A percentile compares a stretch with the other conserved stretches of the same genome.
Conservation (phyloP, 2,329 filamentous ascomycete genomes). For the Parastagonospora avenae region DNA sequence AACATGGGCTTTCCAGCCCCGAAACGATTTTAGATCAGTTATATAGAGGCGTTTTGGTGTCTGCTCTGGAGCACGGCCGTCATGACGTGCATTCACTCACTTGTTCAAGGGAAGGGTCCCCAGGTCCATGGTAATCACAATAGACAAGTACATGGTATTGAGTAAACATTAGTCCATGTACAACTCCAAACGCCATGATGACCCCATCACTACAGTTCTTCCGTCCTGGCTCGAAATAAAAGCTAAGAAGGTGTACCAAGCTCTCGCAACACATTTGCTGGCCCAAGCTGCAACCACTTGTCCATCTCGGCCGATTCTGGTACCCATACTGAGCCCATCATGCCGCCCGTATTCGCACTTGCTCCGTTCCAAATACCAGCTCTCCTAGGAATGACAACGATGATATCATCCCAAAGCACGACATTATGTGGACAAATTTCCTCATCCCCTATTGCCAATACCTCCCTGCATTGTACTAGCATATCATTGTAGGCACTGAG, state of each 20-base stretch:
- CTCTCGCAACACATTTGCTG: slow-evolving; percentile 42
- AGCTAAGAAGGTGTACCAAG: slow-evolving; percentile 33
- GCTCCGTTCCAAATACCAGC: slow-evolving; percentile 41
- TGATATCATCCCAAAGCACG: slow-evolving; percentile 50
- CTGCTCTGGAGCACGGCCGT: neutral
- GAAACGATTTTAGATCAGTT: neutral
- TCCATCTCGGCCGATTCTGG: slow-evolving; percentile 41
- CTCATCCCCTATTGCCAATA: slow-evolving; percentile 11
- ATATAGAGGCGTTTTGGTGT: neutral
- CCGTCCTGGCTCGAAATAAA: neutral
- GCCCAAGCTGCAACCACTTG: slow-evolving; percentile 48
- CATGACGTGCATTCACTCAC: neutral
- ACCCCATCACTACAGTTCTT: no score
- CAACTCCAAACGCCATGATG: no score
- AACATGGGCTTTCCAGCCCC: neutral
- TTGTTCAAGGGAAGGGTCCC: neutral
- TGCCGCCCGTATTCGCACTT: slow-evolving; percentile 54
- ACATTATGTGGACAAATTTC: slow-evolving; percentile 54
- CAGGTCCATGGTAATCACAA: neutral
- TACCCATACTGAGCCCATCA: slow-evolving; percentile 54
- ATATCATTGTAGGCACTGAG: slow-evolving; percentile 24
- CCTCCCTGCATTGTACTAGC: slow-evolving; percentile 15
- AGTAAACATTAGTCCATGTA: no score
- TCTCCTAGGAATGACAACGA: slow-evolving; percentile 56
- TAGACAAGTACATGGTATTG: neutral